Evolutionary conservation across 352 stramenopile species (phyloP), one percentile per base, ranked within the genome.

Genomic region (Elongisporangium anandrum): DNA sequence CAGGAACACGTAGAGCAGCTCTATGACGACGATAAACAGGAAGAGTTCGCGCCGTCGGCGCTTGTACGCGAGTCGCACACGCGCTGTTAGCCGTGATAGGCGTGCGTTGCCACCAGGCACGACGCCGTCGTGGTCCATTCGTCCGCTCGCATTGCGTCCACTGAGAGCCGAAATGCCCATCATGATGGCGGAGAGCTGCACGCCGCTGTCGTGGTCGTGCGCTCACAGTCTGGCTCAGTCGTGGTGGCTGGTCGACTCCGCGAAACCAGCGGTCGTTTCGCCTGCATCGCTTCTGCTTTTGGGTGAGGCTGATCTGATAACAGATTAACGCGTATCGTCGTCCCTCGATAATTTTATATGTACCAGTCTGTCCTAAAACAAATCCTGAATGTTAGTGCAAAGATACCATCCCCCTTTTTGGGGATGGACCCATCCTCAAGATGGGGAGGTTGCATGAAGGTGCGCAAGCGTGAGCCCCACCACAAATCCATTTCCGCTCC

Each of bases 1-100:
- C 21, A 80, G 17, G 38, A 86, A 67, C 19, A 81, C 59, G 67
- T 92, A 92, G 20, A 81, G 34, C 53, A 79, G 60, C 54, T 76
- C 69, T 19, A 54, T 45, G 9, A 73, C 52, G 15, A 73, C 52
- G 56, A 76, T 58, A 24, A 62, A 54, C 15, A 73, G 39, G 48
- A 76, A 76, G 39, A 73, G 50, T 5, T 39, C 50, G 12, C 69
- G 69, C 16, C 52, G 60, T 41, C 49, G 59, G 12, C 53, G 61
- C 22, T 53, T 50, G 39, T 58, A 88, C 34, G 72, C 70, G 23
- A 66, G 61, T 12, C 22, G 52, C 10, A 23, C 13, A n/a, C 48
- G 48, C 12, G 10, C 34, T 17, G 34, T 12, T 4, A 45, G 34
- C 4, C 34, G 9, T 17, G 34, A 45, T 7, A 45, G 34, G 34